Evolutionary conservation across 805 yeast species (phyloP).

Genomic region (Tetrapisispora pingtungensis): DNA sequence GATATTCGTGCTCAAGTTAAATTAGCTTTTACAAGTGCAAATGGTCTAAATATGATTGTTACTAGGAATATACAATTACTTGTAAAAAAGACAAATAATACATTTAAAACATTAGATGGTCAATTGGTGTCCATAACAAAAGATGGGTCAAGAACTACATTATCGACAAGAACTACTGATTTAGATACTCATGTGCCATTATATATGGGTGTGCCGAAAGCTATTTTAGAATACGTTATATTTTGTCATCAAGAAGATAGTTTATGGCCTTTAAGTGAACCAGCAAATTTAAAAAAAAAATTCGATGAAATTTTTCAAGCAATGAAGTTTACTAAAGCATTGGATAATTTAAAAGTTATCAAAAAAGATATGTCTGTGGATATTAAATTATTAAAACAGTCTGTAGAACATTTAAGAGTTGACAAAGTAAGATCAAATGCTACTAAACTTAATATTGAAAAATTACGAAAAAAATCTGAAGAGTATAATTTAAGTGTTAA

Average conservation of each 20-base stretch:
- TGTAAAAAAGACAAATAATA: slow-evolving; percentile 48
- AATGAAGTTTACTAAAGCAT: slow-evolving; percentile 79
- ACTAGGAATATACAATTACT: slow-evolving; percentile 75
- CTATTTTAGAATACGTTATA: slow-evolving; percentile 82
- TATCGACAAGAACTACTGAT: slow-evolving; percentile 76
- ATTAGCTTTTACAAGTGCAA: slow-evolving; percentile 67
- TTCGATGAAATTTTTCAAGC: slow-evolving; percentile 97
- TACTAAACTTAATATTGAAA: slow-evolving; percentile 39
- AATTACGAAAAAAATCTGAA: slow-evolving; percentile 36
- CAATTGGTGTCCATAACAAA: slow-evolving; percentile 57
- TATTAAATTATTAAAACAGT: slow-evolving; percentile 64
- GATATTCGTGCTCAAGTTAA: slow-evolving; percentile 86
- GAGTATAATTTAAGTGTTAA: slow-evolving; percentile 40
- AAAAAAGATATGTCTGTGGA: slow-evolving; percentile 71
- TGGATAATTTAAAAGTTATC: slow-evolving; percentile 65
- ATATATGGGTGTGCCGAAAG: slow-evolving; percentile 77
- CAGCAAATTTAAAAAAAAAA: slow-evolving; percentile 75
- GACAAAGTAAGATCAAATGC: slow-evolving; percentile 67
- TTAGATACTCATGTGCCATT: slow-evolving; percentile 73
- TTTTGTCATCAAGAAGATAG: slow-evolving; percentile 98
- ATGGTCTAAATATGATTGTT: slow-evolving; percentile 69
- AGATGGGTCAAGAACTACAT: slow-evolving; percentile 58
- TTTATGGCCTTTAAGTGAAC: slow-evolving; percentile 92
- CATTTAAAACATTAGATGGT: slow-evolving; percentile 88
- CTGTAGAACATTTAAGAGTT: slow-evolving; percentile 62